Conservation (phyloP, 768 basidiomycete genomes). For the Artomyces pyxidatus region DNA sequence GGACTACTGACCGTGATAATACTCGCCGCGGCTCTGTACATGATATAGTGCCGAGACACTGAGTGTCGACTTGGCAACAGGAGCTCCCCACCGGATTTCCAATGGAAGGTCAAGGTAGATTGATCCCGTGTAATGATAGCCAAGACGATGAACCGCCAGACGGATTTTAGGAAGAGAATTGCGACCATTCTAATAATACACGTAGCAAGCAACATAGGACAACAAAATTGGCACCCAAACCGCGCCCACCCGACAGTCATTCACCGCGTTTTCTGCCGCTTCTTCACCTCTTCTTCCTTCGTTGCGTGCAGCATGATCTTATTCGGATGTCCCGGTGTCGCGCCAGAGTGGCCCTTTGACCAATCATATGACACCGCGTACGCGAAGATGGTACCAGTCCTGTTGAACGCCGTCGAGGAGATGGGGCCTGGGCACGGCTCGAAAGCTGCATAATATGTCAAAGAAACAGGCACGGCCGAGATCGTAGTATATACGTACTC, state of each 20-base stretch:
- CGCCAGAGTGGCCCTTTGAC: constrained; percentile 87
- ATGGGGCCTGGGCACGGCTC: constrained; percentile 72
- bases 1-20: no score
- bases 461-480: constrained; percentile 1
- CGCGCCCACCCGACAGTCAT: background rate
- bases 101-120: no score
- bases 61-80: no score
- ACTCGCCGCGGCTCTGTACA: no score
- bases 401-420: constrained; percentile 76
- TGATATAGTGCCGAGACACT: no score
- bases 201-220: no score
- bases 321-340: constrained; percentile 62
- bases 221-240: no score
- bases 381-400: constrained; percentile 81
- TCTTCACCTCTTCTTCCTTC: constrained; percentile 84
- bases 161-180: no score
- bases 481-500: constrained; percentile 37
- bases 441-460: constrained; percentile 41
- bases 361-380: constrained; percentile 92
- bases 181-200: no score
- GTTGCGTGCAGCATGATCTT: constrained; percentile 80
- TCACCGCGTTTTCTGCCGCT: constrained; percentile 34
- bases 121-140: no score
- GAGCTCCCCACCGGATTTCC: no score
- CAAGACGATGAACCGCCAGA: no score